Percentiles rank a stretch among this genome's conserved stretches.
Conservation (phyloP, 257 asterid genomes). For the Scutellaria barbata region DNA sequence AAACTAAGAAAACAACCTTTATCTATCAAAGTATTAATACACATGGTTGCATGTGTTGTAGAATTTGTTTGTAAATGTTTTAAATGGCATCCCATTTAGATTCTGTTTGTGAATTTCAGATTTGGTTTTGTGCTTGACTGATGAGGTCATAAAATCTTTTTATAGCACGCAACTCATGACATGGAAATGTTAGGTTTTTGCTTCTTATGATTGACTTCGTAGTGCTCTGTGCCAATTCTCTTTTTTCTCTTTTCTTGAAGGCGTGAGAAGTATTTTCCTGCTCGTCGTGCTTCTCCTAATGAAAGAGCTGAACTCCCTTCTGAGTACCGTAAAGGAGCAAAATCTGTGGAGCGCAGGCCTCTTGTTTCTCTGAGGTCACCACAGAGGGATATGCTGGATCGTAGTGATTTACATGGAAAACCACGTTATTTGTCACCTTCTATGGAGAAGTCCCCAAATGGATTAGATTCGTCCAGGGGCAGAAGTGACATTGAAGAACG, state of each 20-base stretch:
- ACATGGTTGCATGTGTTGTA: neutral
- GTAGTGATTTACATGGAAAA: slow-evolving; percentile 48
- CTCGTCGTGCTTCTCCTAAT: slow-evolving; percentile 50
- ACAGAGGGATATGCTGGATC: slow-evolving; percentile 56
- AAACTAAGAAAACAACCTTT: neutral
- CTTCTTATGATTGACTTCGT: slow-evolving; percentile 18
- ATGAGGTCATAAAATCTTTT: slow-evolving; percentile 23
- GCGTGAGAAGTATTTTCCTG: slow-evolving; percentile 58
- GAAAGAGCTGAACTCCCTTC: slow-evolving; percentile 43
- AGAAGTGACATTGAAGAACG: slow-evolving; percentile 50
- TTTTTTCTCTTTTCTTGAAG: slow-evolving; percentile 43
- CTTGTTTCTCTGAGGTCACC: slow-evolving; percentile 64
- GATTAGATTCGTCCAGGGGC: slow-evolving; percentile 57
- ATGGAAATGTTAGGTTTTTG: slow-evolving; percentile 12
- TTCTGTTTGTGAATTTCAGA: slow-evolving; percentile 4
- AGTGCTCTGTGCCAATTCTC: slow-evolving; percentile 12
- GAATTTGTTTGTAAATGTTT: neutral
- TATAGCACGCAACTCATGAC: slow-evolving; percentile 16
- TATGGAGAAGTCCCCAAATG: slow-evolving; percentile 44
- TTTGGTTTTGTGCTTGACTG: slow-evolving; percentile 18
- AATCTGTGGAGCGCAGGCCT: slow-evolving; percentile 46
- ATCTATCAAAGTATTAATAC: neutral
- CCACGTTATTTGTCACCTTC: slow-evolving; percentile 45
- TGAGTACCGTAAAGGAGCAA: slow-evolving; percentile 41
- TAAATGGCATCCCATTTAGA: slow-evolving; percentile 8